Percentiles rank a stretch among this genome's conserved stretches.
These are phyloP conservation scores for Hanseniaspora meyeri DNA, from an alignment of 805 yeast genomes.

Conservation along the genomic window DNA sequence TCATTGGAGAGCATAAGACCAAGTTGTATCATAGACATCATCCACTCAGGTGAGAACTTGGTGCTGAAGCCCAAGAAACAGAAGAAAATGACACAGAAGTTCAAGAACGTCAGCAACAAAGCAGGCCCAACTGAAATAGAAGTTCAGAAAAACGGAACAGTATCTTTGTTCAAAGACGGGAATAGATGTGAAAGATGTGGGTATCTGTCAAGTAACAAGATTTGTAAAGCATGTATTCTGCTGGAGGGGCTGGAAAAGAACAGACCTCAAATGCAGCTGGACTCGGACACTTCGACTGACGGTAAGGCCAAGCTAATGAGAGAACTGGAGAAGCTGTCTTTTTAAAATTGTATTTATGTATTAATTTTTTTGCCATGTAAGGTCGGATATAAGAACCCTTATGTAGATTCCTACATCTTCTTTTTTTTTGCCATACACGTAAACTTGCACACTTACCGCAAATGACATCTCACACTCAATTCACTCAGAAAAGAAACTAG, in stretches of 20 bases:
- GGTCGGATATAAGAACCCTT: neutral
- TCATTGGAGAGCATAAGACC: conserved; percentile 84
- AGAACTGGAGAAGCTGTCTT: conserved; percentile 51
- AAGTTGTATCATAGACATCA: conserved; percentile 84
- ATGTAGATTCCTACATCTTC: neutral
- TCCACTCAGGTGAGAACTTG: conserved; percentile 83
- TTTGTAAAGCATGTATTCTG: conserved; percentile 87
- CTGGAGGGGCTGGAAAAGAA: conserved; percentile 71
- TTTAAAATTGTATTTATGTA: conserved; percentile 29
- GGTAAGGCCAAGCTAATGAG: conserved; percentile 56
- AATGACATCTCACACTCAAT: neutral
- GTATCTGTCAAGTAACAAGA: conserved; percentile 70
- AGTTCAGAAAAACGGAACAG: conserved; percentile 51
- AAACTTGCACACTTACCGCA: neutral
- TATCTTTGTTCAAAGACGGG: conserved; percentile 48
- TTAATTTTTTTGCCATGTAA: neutral
- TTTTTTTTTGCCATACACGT: neutral
- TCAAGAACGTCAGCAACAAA: conserved; percentile 21
- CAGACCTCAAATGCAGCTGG: conserved; percentile 54
- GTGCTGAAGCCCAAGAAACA: conserved; percentile 48
- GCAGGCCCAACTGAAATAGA: conserved; percentile 32
- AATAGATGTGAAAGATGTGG: conserved; percentile 82
- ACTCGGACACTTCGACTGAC: conserved; percentile 37
- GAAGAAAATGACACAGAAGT: conserved; percentile 29
- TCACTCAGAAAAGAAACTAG: neutral